Base-by-base conservation (phyloP, 805 yeast species). In the Teunomyces kruisii region DNA sequence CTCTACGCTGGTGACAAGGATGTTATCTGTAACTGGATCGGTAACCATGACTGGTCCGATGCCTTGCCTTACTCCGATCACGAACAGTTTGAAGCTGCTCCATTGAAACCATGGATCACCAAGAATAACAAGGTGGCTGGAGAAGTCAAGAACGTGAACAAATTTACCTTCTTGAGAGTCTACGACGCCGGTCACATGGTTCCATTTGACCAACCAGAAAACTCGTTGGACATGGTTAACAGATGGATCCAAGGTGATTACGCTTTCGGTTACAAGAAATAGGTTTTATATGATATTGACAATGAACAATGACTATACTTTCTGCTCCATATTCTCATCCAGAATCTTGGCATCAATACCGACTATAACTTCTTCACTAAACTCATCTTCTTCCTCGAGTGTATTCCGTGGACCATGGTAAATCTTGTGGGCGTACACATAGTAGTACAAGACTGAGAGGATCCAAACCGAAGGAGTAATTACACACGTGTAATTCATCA, bases 101-200 rank as follows among this genome's bases (percentile, higher is more conserved):
- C 53, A 1, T 47, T 55, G 51, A 37, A 42, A 40, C 58, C 55
- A 30, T 57, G 58, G 58, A 37, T 44, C 45, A 55, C 59, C 37
- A 19, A 39, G 26, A 46, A 41, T 9, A 51, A 51, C 15, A 44
- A 45, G 42, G 45, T 49, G 48, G 78, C 81, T 19, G 98, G 98
- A 48, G 81, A 85, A 57, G 84, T 83, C 24, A 89, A 88, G 72
- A 84, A 80, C 58, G 78, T 74, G 52, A 83, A 83, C 39, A 75
- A 79, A 48, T 81, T 91, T 55, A 86, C 96, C 3, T 92, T 85
- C 72, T 74, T 88, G 64, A 79, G 96, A 64, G 80, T 91, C 8
- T 91, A 75, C 58, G 92, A 82, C 51, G 97, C 95, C 42, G 97
- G 97, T 22, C 97, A 92, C 69, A 90, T 91, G 97, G 96, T 89